Percentiles rank a stretch among this genome's conserved stretches.
Evolutionary conservation across 352 stramenopile species (phyloP).

Genomic region (Phytophthora sp.): DNA sequence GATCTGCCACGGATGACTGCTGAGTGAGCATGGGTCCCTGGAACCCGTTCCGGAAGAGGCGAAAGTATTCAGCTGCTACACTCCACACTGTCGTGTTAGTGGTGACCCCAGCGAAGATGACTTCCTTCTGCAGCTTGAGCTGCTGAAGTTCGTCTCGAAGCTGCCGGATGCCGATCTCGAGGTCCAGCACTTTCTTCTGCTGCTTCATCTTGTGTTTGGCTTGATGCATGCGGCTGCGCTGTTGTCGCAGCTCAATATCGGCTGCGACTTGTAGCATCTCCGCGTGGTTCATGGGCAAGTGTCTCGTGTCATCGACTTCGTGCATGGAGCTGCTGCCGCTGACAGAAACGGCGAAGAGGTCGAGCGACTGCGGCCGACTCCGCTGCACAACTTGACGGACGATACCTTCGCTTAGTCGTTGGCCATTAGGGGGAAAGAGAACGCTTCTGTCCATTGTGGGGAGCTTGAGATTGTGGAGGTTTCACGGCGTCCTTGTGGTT

Average conservation of each 20-base stretch:
- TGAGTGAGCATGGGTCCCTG: neutral
- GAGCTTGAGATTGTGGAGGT: neutral
- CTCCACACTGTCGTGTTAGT: conserved; percentile 15
- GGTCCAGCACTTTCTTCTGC: conserved; percentile 3
- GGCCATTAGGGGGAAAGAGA: conserved; percentile 4
- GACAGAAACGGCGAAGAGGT: neutral
- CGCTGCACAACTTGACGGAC: conserved; percentile 9
- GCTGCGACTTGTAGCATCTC: neutral
- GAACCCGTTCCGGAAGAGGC: conserved; percentile 15
- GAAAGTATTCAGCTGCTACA: conserved; percentile 15
- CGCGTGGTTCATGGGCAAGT: neutral
- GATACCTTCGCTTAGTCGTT: conserved; percentile 2
- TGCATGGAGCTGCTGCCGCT: conserved; percentile 13
- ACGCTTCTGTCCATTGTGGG: neutral
- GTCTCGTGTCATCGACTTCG: neutral
- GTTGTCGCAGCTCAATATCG: conserved; percentile 4
- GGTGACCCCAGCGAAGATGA: neutral
- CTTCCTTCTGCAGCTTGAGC: conserved; percentile 3
- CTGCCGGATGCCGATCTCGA: conserved; percentile 4
- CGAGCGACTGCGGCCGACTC: neutral
- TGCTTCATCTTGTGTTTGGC: conserved; percentile 22
- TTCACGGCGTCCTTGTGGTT: neutral
- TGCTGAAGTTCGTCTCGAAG: conserved; percentile 14
- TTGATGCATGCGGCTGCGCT: conserved; percentile 16
- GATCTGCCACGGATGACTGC: neutral